phyloP scores from a whole-genome alignment of 345 rosid species.

The Citrus maxima region DNA sequence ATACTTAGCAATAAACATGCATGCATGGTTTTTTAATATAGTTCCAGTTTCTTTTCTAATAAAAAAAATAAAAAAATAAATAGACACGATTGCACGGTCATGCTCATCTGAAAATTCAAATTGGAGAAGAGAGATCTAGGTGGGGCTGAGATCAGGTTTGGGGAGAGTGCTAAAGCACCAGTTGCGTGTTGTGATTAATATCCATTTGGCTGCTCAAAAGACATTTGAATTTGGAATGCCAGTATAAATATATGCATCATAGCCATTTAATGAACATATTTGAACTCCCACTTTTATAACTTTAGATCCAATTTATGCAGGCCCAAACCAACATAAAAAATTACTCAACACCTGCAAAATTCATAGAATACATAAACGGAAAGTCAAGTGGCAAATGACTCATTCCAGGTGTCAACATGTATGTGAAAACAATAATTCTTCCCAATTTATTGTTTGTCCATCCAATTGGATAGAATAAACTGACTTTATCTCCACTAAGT shows the following conservation, averaged over 20 bases:
- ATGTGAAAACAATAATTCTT: conserved; percentile 10
- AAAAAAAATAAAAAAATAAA: too few relatives aligned
- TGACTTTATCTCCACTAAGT: not conserved
- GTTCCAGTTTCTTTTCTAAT: too few relatives aligned
- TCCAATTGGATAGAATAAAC: not conserved
- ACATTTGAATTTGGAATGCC: not conserved
- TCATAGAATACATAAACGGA: conserved; percentile 17
- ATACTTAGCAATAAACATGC: not conserved
- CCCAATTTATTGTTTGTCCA: not conserved
- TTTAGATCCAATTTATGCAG: conserved; percentile 16
- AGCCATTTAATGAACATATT: not conserved
- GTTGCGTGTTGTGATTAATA: not conserved
- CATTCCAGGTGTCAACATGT: conserved; percentile 38
- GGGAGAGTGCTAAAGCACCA: not conserved
- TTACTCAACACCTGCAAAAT: conserved; percentile 32
- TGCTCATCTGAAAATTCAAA: not conserved
- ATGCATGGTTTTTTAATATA: not conserved
- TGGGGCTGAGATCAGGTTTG: not conserved
- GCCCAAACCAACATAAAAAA: conserved; percentile 18
- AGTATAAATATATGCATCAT: not conserved
- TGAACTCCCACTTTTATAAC: not conserved
- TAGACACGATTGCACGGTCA: not conserved
- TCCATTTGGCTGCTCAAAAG: not conserved
- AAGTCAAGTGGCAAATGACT: conserved; percentile 11
- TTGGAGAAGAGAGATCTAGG: not conserved